These are phyloP conservation scores for Cordyceps cicadae DNA, from an alignment of 2,329 filamentous ascomycete species.

Conservation along the genomic window DNA sequence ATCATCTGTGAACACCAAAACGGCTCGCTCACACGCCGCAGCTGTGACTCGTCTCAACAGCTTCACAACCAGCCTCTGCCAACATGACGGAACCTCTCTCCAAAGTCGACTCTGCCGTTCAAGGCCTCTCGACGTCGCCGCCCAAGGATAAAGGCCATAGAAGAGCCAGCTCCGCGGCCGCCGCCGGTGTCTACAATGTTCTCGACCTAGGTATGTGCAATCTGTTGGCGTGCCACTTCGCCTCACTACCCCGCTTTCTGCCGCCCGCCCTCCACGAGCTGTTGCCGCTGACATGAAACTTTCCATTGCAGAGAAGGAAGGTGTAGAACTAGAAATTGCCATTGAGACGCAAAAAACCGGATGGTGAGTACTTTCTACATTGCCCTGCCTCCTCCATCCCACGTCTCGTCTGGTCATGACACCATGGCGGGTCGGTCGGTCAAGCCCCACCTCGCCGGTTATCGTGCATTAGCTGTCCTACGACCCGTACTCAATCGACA, in stretches of 20 bases:
- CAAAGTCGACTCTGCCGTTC: constrained; percentile 88
- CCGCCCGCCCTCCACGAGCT: neutral
- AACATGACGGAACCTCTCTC: constrained; percentile 51
- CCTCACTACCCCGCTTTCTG: constrained; percentile 2
- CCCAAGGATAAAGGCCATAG: constrained; percentile 59
- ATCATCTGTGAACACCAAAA: neutral
- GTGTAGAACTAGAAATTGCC: constrained; percentile 63
- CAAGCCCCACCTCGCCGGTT: neutral
- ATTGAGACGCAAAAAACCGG: constrained; percentile 79
- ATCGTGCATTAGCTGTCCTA: constrained; percentile 6
- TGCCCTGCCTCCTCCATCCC: neutral
- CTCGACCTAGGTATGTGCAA: constrained; percentile 69
- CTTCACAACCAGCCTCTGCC: constrained; percentile 15
- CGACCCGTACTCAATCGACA: constrained; percentile 1
- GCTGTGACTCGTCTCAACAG: constrained; percentile 4
- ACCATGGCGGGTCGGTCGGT: constrained; percentile 1
- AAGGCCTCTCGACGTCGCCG: constrained; percentile 63
- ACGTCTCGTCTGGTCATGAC: neutral
- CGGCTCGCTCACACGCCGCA: constrained; percentile 4
- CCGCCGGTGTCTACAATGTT: constrained; percentile 64
- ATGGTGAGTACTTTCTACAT: constrained; percentile 54
- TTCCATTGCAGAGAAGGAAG: constrained; percentile 55
- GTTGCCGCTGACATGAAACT: neutral
- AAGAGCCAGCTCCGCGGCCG: constrained; percentile 63
- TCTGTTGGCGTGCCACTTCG: neutral